These are phyloP conservation scores for Fusarium xyrophilum DNA, from an alignment of 2,329 filamentous ascomycete genomes.

Conservation along the genomic window DNA sequence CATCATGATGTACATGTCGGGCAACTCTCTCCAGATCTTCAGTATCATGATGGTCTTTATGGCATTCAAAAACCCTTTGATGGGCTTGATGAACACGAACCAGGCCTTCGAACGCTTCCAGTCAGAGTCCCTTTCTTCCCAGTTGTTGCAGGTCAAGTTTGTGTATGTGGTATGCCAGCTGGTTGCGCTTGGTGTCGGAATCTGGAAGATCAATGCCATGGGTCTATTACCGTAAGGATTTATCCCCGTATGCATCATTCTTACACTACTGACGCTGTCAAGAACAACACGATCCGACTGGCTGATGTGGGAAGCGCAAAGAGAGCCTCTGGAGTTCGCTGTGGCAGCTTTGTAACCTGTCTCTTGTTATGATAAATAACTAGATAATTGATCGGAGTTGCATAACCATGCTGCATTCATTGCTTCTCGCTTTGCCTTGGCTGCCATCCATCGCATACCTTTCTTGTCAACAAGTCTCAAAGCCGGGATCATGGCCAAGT, in stretches of 20 bases:
- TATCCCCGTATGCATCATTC: not conserved
- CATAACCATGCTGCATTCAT: constrained; percentile 5
- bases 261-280: constrained; percentile 17
- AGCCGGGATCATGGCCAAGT: constrained; percentile 56
- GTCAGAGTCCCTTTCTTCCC: constrained; percentile 74
- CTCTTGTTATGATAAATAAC: constrained; percentile 11
- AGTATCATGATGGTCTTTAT: constrained; percentile 99
- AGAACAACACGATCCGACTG: constrained; percentile 96
- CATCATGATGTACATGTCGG: constrained; percentile 99
- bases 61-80: constrained; percentile 95
- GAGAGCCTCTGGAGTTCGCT: constrained; percentile 71
- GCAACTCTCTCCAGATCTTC: constrained; percentile 97
- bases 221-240: constrained; percentile 84
- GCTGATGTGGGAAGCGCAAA: constrained; percentile 90
- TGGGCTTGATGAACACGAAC: constrained; percentile 82
- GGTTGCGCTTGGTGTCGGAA: constrained; percentile 79
- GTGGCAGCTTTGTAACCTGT: constrained; percentile 63
- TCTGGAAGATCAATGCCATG: constrained; percentile 98
- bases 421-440: constrained; percentile 52
- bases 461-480: constrained; percentile 57
- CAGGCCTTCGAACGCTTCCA: constrained; percentile 91
- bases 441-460: constrained; percentile 59
- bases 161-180: constrained; percentile 90
- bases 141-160: constrained; percentile 83
- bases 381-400: not conserved